phyloP scores from a whole-genome alignment of 176 grass and related monocot genomes.

The Neostapfia colusana region DNA sequence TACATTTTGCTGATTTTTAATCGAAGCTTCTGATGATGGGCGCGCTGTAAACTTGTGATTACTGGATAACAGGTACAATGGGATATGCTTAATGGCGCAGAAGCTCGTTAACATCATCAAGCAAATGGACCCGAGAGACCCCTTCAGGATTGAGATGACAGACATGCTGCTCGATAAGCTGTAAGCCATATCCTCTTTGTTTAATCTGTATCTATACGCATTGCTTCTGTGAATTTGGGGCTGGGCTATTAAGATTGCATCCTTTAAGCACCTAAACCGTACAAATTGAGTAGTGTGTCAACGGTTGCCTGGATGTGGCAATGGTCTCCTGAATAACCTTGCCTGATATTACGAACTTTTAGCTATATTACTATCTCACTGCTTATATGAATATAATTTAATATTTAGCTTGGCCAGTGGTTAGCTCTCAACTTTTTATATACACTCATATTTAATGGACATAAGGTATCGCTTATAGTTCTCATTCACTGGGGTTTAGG shows the following conservation, averaged over 20 bases:
- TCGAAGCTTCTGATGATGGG: not conserved
- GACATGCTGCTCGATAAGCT: constrained; percentile 72
- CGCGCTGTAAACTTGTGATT: not conserved
- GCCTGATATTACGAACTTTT: not conserved
- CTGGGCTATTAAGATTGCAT: not conserved
- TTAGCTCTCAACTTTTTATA: not conserved
- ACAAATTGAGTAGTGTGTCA: not conserved
- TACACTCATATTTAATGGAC: not conserved
- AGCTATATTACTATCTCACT: not conserved
- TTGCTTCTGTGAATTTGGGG: not conserved
- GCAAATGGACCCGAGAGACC: constrained; percentile 85
- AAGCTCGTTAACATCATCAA: constrained; percentile 72
- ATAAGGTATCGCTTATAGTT: not conserved
- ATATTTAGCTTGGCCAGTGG: not conserved
- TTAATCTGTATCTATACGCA: not conserved
- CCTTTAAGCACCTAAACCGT: not conserved
- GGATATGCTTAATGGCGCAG: constrained; percentile 64
- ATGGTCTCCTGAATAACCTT: not conserved
- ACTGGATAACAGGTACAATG: constrained; percentile 44
- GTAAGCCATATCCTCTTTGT: constrained; percentile 36
- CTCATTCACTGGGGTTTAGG: not conserved
- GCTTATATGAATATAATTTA: not conserved
- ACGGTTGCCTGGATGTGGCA: no score
- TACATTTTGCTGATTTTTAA: not conserved
- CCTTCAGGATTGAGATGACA: constrained; percentile 66